phyloP scores from a whole-genome alignment of 805 yeast genomes.

The Pichia californica region DNA sequence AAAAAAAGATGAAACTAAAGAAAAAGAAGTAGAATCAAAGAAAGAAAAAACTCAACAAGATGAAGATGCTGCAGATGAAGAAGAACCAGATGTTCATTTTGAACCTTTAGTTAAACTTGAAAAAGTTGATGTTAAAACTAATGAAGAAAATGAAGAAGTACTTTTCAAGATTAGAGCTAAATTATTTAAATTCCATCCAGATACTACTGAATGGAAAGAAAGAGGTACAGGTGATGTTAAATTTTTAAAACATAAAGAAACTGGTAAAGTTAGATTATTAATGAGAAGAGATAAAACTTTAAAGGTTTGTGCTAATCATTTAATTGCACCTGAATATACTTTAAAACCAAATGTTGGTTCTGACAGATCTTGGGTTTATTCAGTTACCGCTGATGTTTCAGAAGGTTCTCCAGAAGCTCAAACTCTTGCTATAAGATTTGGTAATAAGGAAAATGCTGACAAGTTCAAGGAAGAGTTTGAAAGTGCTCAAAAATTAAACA shows the following conservation, averaged over 20 bases:
- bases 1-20: background rate
- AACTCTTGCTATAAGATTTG: constrained; percentile 94
- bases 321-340: constrained; percentile 71
- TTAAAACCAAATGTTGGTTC: constrained; percentile 92
- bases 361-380: constrained; percentile 98
- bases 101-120: constrained; percentile 94
- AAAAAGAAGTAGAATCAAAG: constrained; percentile 29
- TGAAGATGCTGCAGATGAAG: constrained; percentile 54
- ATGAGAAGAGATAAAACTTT: constrained; percentile 99
- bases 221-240: constrained; percentile 99
- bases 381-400: constrained; percentile 87
- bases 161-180: constrained; percentile 88
- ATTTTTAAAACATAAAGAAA: constrained; percentile 80
- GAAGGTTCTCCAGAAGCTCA: constrained; percentile 96
- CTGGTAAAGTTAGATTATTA: constrained; percentile 79
- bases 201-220: constrained; percentile 94
- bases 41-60: constrained; percentile 31
- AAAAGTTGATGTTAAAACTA: constrained; percentile 93
- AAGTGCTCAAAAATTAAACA: constrained; percentile 68
- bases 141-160: constrained; percentile 85
- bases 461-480: constrained; percentile 90
- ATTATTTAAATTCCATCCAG: constrained; percentile 78
- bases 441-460: constrained; percentile 88
- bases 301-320: constrained; percentile 97
- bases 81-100: constrained; percentile 82